Percentiles rank a stretch among this genome's conserved stretches.
phyloP scores from a whole-genome alignment of 2,329 filamentous ascomycete genomes.

The Ophiosphaerella korrae region DNA sequence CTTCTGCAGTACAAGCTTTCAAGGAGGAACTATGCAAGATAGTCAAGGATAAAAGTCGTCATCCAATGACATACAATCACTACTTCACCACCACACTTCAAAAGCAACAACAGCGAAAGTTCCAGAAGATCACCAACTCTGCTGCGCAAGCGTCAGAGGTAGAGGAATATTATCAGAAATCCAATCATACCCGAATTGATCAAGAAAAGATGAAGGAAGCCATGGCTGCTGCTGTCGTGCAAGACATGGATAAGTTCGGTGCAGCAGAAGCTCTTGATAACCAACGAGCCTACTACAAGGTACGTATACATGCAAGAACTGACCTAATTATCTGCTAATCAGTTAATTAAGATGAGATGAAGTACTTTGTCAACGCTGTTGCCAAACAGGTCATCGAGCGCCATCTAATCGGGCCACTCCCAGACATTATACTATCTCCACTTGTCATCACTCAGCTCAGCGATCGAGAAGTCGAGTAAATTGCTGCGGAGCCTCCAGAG shows the following conservation, averaged over 20 bases:
- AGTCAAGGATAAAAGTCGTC: constrained; percentile 51
- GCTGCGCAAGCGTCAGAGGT: background rate
- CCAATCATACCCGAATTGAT: no score
- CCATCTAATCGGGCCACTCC: constrained; percentile 35
- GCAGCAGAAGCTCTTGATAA: constrained; percentile 45
- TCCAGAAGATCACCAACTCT: background rate
- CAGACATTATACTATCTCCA: constrained; percentile 35
- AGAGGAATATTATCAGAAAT: no score
- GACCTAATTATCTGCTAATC: no score
- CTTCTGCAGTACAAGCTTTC: background rate
- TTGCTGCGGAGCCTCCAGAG: constrained; percentile 45
- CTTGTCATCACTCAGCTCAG: constrained; percentile 31
- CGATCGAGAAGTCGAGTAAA: constrained; percentile 39
- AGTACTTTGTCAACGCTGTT: constrained; percentile 39
- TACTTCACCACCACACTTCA: constrained; percentile 2
- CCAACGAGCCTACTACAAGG: constrained; percentile 46
- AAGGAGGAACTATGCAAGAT: constrained; percentile 52
- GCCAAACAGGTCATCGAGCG: constrained; percentile 44
- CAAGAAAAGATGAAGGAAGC: background rate
- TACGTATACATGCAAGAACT: no score
- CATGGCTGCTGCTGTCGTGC: constrained; percentile 8
- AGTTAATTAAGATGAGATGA: constrained; percentile 32
- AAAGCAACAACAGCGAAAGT: constrained; percentile 2
- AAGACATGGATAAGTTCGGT: constrained; percentile 43
- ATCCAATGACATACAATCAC: constrained; percentile 61